Percentiles rank a stretch among this genome's conserved stretches.
Evolutionary conservation across 1,284 basidiomycete genomes (phyloP).

Genomic region (Boletus smithii): DNA sequence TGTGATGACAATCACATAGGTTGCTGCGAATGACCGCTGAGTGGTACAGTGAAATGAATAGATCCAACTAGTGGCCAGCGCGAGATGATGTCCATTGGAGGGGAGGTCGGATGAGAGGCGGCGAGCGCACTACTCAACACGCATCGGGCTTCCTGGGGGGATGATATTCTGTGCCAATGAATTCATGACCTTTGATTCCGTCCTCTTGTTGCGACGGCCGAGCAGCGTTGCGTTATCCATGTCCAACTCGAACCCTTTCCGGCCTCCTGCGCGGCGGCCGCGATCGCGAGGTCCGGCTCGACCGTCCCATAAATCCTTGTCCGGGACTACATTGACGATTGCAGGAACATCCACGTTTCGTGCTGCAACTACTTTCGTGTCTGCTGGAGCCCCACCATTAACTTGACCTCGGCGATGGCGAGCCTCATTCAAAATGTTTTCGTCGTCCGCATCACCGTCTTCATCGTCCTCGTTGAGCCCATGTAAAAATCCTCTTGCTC

Average conservation of each 20-base stretch:
- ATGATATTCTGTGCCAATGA: conserved; percentile 38
- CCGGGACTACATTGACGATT: conserved; percentile 21
- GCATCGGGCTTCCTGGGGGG: conserved; percentile 41
- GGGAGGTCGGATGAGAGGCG: background rate
- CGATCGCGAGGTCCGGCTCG: conserved; percentile 75
- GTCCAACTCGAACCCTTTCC: conserved; percentile 72
- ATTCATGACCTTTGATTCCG: conserved; percentile 34
- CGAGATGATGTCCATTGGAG: background rate
- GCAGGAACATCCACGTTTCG: conserved; percentile 35
- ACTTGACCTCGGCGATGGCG: conserved; percentile 47
- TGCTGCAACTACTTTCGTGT: conserved; percentile 33
- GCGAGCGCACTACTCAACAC: conserved; percentile 16
- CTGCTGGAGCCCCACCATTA: conserved; percentile 31
- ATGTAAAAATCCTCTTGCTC: conserved; percentile 75
- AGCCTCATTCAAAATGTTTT: conserved; percentile 44
- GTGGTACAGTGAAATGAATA: background rate
- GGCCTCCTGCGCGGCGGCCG: conserved; percentile 35
- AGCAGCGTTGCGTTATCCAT: conserved; percentile 82
- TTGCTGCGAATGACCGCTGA: background rate
- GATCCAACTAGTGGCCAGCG: background rate
- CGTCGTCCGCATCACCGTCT: conserved; percentile 43
- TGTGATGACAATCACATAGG: background rate
- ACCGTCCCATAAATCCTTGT: conserved; percentile 49
- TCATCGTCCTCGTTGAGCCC: conserved; percentile 95
- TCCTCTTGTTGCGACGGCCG: conserved; percentile 59